Evolutionary conservation across 179 eudicot genomes (phyloP), one percentile per base, ranked within the genome.

Genomic region (Corrigiola litoralis): DNA sequence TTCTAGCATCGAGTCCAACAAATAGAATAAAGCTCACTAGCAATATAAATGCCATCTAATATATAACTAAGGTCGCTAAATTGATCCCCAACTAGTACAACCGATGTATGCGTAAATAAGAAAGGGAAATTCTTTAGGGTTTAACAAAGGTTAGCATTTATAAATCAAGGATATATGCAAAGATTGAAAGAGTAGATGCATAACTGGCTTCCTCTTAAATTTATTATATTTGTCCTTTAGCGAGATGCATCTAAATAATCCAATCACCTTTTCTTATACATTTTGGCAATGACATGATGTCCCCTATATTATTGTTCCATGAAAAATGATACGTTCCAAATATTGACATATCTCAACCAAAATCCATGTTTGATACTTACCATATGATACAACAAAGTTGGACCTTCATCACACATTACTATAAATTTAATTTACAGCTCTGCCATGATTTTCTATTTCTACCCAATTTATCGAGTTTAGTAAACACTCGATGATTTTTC

Each of bases 281-380:
- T 41, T 80, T 61, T 1, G 75, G 78, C 82, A 83, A 75, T 5
- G 88, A 83, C 83, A 80, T 83, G 4, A 83, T 83, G 41, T 80
- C 78, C 0, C 88, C 88, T 5, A 75, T 49, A 29, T 65, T 62
- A 5, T 76, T 80, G 4, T 72, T 76, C 88, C 88, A 83, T 4
- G 83, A 83, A 33, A 78, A 83, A 71, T 80, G 82, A 68, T 76
- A 76, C 4, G 85, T 76, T 16, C 83, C 85, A 11, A 81, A 81
- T 10, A 38, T 17, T 6, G 88, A 79, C 31, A 32, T 28, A 0
- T 85, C 87, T 85, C 88, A 83, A 17, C 88, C 88, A 23, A 83
- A 83, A 33, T 83, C 80, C 58, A 83, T 64, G 41, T 83, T 47
- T 0, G 52, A 25, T 4, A 72, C 24, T 36, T 70, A 37, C 88